Percentiles rank a stretch among this genome's conserved stretches.
These are phyloP conservation scores for Botrytis byssoidea DNA, from an alignment of 2,329 filamentous ascomycete genomes.

Conservation along the genomic window DNA sequence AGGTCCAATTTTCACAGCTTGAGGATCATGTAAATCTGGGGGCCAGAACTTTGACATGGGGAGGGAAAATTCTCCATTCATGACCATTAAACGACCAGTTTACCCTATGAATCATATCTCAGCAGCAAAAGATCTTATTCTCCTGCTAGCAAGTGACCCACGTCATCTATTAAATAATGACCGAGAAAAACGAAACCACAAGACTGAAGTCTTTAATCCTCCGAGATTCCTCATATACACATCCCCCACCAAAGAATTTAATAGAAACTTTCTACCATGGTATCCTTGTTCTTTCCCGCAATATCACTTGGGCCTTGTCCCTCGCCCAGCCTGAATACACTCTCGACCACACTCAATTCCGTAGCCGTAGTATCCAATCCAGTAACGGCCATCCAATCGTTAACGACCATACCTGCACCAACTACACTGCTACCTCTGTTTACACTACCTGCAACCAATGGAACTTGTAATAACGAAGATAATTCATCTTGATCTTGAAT, in stretches of 20 bases:
- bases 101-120: neutral
- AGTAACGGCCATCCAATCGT: slow-evolving; percentile 95
- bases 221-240: neutral
- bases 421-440: slow-evolving; percentile 93
- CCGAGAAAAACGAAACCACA: neutral
- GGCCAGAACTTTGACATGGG: neutral
- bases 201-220: neutral
- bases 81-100: neutral
- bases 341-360: slow-evolving; percentile 93
- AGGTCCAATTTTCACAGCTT: neutral
- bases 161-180: neutral
- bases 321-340: slow-evolving; percentile 91
- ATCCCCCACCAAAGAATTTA: slow-evolving; percentile 47
- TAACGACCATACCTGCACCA: slow-evolving; percentile 95
- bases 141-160: neutral
- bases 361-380: slow-evolving; percentile 95
- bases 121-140: neutral
- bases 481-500: slow-evolving; percentile 99
- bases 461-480: slow-evolving; percentile 87
- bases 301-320: slow-evolving; percentile 75
- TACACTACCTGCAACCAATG: slow-evolving; percentile 88
- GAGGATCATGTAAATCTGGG: neutral
- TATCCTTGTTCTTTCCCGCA: slow-evolving; percentile 87
- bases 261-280: slow-evolving; percentile 99
- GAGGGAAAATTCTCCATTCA: slow-evolving; percentile 8